Evolutionary conservation across 305 asterid genomes (phyloP), one percentile per base, ranked within the genome.

Genomic region (Solanum hybrid): DNA sequence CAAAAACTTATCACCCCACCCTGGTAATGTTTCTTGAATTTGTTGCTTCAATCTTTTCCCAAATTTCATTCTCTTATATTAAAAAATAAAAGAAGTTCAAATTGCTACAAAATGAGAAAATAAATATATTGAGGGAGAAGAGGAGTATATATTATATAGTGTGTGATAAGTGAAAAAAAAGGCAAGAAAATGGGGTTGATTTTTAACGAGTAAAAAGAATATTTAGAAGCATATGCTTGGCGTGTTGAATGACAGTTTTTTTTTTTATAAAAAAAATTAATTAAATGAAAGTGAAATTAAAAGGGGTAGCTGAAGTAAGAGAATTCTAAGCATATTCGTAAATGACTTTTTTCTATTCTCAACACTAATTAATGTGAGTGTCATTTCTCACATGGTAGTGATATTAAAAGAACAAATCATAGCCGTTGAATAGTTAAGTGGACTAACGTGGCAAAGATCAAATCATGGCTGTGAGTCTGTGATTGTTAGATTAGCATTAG

Each of bases 41-140:
- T 97, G 99, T 87, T 92, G 93, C 92, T 97, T 95, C 95, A 98
- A 90, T 89, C 98, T 92, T 95, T 98, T 98, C 24, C 99, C 99
- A 39, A 98, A 97, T 92, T 98, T 98, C 99, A 97, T 97, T 20
- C 16, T 26, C n/a, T 24, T 64, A 24, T 4, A 13, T 10, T 3
- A 16, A 16, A 84, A 40, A 13, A 33, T 7, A 28, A 2, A 26
- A 12, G 4, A 6, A 12, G 79, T 74, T 16, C 36, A 77, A 77
- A 9, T 77, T 77, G 42, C 26, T 16, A 46, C 20, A 36, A 10
- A 10, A n/a, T 31, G 7, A n/a, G 76, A 73, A 89, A 77, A 89
- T 86, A 86, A 42, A 42, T 67, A 36, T 18, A 3, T 37, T 57
- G 88, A 51, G 36, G 73, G 10, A 6, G 74, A 22, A 64, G 29